phyloP scores from a whole-genome alignment of 2,329 filamentous ascomycete genomes.

The Pseudopithomyces chartarum region DNA sequence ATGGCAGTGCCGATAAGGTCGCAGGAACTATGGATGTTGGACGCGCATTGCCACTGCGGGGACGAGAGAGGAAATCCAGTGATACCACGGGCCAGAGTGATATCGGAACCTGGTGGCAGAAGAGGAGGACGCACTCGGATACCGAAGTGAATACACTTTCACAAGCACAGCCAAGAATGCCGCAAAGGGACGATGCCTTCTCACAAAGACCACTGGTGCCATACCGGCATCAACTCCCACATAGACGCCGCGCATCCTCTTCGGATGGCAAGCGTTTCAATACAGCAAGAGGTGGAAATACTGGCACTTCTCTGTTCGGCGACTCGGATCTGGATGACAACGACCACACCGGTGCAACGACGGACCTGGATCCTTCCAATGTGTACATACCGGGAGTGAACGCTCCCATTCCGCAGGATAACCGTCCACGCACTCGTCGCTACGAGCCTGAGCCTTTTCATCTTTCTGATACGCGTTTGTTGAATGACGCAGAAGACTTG shows the following conservation, averaged over 20 bases:
- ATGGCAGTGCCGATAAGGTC: constrained; percentile 59
- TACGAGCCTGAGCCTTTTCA: constrained; percentile 49
- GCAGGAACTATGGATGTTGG: constrained; percentile 43
- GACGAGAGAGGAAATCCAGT: constrained; percentile 24
- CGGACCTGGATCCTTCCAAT: constrained; percentile 33
- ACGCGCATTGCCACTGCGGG: constrained; percentile 19
- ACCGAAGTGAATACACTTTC: constrained; percentile 11
- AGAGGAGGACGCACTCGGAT: constrained; percentile 32
- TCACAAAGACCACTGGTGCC: constrained; percentile 18
- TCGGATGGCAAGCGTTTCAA: constrained; percentile 44
- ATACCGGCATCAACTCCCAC: constrained; percentile 22
- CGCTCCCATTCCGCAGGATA: constrained; percentile 35
- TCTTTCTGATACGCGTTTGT: constrained; percentile 56
- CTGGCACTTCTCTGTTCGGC: constrained; percentile 13
- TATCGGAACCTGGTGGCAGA: constrained; percentile 8
- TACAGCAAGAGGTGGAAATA: constrained; percentile 29
- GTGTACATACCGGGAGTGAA: constrained; percentile 44
- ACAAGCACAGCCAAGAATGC: background rate
- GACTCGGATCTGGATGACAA: constrained; percentile 33
- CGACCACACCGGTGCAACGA: constrained; percentile 37
- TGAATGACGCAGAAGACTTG: constrained; percentile 55
- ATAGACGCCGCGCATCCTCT: constrained; percentile 36
- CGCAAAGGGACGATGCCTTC: background rate
- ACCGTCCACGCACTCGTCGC: constrained; percentile 16
- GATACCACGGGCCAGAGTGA: constrained; percentile 12